phyloP scores from a whole-genome alignment of 805 yeast species.

The Yamadazyma insecticola region DNA sequence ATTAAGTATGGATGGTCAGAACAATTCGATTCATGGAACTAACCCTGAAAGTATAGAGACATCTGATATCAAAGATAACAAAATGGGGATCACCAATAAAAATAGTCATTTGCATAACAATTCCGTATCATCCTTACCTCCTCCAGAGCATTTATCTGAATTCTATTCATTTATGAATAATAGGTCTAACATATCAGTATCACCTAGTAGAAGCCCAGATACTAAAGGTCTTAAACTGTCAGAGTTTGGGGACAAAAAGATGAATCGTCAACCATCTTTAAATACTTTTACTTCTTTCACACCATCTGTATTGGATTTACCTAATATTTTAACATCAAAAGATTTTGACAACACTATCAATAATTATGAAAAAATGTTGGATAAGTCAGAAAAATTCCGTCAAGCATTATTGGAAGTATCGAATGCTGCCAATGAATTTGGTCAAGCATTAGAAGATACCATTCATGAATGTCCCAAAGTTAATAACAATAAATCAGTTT shows the following conservation, averaged over 20 bases:
- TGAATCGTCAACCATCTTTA: slow-evolving; percentile 27
- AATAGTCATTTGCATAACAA: too few species aligned
- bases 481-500: slow-evolving; percentile 20
- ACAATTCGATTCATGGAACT: too few species aligned
- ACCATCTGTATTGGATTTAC: slow-evolving; percentile 55
- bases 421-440: slow-evolving; percentile 65
- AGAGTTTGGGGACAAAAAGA: slow-evolving; percentile 3
- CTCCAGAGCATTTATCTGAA: slow-evolving; percentile 57
- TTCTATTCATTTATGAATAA: slow-evolving; percentile 49
- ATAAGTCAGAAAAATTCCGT: slow-evolving; percentile 44
- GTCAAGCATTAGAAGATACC: slow-evolving; percentile 56
- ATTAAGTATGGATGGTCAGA: too few species aligned
- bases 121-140: too few species aligned
- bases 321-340: slow-evolving; percentile 53
- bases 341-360: slow-evolving; percentile 52
- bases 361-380: slow-evolving; percentile 44
- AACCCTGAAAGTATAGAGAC: too few species aligned
- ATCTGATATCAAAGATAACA: too few species aligned
- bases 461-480: slow-evolving; percentile 24
- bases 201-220: slow-evolving; percentile 10
- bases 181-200: slow-evolving; percentile 9
- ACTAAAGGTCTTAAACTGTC: slow-evolving; percentile 7
- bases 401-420: slow-evolving; percentile 45
- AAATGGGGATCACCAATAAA: too few species aligned
- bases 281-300: slow-evolving; percentile 43